Percentiles rank a stretch among this genome's conserved stretches.
Conservation (phyloP, 2,329 filamentous ascomycete genomes). For the Aspergillus tanneri region DNA sequence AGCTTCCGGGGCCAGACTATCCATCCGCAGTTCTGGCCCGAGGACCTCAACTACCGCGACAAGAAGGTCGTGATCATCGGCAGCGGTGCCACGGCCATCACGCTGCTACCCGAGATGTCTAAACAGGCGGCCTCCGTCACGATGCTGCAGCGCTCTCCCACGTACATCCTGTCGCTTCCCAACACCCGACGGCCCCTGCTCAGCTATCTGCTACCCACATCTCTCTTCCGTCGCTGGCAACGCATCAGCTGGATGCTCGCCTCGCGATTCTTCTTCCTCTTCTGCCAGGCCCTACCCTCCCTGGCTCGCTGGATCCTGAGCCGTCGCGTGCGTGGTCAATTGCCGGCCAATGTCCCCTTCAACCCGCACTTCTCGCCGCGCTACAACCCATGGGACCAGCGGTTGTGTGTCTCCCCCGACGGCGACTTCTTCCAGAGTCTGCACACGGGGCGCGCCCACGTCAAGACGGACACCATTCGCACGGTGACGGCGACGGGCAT, state of each 20-base stretch:
- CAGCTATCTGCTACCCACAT: conserved; percentile 37
- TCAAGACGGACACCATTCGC: conserved; percentile 58
- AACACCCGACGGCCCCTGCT: conserved; percentile 29
- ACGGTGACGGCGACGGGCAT: conserved; percentile 52
- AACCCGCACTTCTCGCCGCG: conserved; percentile 64
- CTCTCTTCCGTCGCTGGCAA: conserved; percentile 29
- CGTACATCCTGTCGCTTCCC: conserved; percentile 62
- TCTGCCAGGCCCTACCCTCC: conserved; percentile 56
- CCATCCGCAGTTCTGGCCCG: conserved; percentile 76
- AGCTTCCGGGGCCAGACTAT: conserved; percentile 63
- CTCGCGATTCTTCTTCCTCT: conserved; percentile 51
- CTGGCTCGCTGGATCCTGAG: conserved; percentile 52
- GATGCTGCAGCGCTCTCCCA: conserved; percentile 77
- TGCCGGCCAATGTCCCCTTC: conserved; percentile 56
- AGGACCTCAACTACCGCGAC: conserved; percentile 62
- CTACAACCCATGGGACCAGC: conserved; percentile 71
- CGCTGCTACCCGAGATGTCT: conserved; percentile 69
- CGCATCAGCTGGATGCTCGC: conserved; percentile 52
- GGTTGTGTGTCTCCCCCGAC: conserved; percentile 68
- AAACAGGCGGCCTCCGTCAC: conserved; percentile 66
- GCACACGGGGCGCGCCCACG: conserved; percentile 50
- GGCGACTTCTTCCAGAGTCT: conserved; percentile 59
- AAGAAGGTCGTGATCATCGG: conserved; percentile 73
- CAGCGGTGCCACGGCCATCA: conserved; percentile 76
- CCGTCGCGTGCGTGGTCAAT: conserved; percentile 44